These are phyloP conservation scores for Adenanthera pavonina DNA, from an alignment of 306 rosid genomes.

Conservation along the genomic window DNA sequence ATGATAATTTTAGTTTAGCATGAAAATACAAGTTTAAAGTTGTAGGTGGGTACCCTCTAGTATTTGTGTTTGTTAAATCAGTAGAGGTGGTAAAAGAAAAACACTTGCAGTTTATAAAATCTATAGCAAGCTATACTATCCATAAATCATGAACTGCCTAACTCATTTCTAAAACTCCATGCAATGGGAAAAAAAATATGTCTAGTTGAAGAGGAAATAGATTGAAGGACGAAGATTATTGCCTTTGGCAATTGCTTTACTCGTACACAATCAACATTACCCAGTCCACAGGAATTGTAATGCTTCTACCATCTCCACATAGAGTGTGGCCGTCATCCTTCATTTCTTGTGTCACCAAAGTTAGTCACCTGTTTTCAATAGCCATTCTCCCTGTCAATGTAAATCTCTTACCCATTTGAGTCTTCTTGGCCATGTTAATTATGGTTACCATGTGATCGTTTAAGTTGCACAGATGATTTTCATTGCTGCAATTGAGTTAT, in stretches of 20 bases:
- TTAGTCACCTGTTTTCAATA: slow-evolving; percentile 20
- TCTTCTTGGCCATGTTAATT: background rate
- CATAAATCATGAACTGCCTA: too few relatives aligned
- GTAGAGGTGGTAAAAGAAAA: background rate
- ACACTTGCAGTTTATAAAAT: background rate
- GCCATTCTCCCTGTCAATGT: slow-evolving; percentile 4
- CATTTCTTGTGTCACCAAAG: slow-evolving; percentile 14
- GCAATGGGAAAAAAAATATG: too few relatives aligned
- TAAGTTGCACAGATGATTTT: background rate
- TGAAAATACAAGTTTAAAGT: background rate
- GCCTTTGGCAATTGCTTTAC: slow-evolving; percentile 21
- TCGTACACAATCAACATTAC: background rate
- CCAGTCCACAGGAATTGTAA: slow-evolving; percentile 9
- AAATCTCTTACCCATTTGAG: slow-evolving; percentile 10
- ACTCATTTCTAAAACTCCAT: too few relatives aligned
- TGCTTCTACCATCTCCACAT: background rate
- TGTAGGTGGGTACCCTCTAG: slow-evolving; percentile 3
- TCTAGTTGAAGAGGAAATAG: too few relatives aligned
- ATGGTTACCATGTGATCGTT: background rate
- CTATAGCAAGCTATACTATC: too few relatives aligned
- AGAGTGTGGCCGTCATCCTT: slow-evolving; percentile 1
- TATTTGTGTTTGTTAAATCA: slow-evolving; percentile 5
- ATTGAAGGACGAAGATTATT: background rate
- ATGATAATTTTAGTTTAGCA: slow-evolving; percentile 1
- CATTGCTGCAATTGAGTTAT: slow-evolving; percentile 1